A percentile compares a stretch with the other conserved stretches of the same genome.
Conservation (phyloP, 192 early-diverging fungal species). For the Coemansia pectinata region DNA sequence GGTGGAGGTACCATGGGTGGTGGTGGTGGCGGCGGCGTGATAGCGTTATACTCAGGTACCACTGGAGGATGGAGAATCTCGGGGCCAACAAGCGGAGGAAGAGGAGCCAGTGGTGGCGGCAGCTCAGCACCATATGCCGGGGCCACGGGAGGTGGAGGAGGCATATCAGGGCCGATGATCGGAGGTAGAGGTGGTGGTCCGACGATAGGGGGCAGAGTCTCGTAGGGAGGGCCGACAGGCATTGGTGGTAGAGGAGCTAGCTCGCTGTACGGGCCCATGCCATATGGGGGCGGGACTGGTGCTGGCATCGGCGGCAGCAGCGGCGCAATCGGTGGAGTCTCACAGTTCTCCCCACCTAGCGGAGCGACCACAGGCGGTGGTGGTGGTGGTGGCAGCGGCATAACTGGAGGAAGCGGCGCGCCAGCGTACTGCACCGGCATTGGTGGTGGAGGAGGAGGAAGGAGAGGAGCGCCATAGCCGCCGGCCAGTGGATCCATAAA, state of each 20-base stretch:
- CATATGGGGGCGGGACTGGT: constrained; percentile 1
- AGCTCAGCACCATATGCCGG: not conserved
- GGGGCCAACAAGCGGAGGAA: not conserved
- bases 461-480: not conserved
- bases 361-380: constrained; percentile 9
- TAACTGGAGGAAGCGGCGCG: constrained; percentile 1
- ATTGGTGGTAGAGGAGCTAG: constrained; percentile 8
- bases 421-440: constrained; percentile 17
- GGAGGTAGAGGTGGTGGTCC: constrained; percentile 15
- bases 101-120: constrained; percentile 9
- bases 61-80: not conserved
- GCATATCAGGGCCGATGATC: constrained; percentile 10
- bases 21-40: not conserved
- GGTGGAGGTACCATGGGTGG: not conserved
- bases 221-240: constrained; percentile 5
- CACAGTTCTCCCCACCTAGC: constrained; percentile 28
- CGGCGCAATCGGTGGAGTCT: constrained; percentile 15
- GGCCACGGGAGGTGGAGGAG: constrained; percentile 10
- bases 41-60: constrained; percentile 8
- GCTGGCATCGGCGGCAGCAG: constrained; percentile 15
- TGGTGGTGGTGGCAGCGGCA: constrained; percentile 2
- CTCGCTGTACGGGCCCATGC: constrained; percentile 20
- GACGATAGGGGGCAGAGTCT: constrained; percentile 9
- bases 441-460: constrained; percentile 6
- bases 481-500: constrained; percentile 1